These are phyloP conservation scores for Coniophora puteana DNA, from an alignment of 1,284 basidiomycete species.

Conservation along the genomic window DNA sequence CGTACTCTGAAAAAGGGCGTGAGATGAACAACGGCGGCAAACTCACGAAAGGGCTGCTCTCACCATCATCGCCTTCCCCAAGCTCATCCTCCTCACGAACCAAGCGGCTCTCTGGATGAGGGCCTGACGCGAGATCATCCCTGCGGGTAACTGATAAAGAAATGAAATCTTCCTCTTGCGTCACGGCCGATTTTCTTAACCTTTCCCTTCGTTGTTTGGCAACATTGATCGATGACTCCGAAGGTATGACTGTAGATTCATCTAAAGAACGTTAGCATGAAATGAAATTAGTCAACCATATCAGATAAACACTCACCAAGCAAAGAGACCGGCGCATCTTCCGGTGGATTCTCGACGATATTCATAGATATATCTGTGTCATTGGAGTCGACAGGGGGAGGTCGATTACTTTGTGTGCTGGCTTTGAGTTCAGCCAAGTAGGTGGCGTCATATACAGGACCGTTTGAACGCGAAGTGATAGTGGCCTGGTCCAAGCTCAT, in stretches of 20 bases:
- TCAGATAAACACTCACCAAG: conserved; percentile 29
- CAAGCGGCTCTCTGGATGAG: conserved; percentile 87
- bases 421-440: conserved; percentile 85
- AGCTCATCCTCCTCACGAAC: conserved; percentile 90
- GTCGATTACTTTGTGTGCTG: conserved; percentile 61
- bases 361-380: conserved; percentile 56
- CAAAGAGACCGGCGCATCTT: conserved; percentile 32
- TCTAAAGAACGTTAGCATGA: conserved; percentile 12
- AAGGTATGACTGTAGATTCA: conserved; percentile 57
- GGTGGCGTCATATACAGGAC: conserved; percentile 70
- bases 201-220: conserved; percentile 80
- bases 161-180: conserved; percentile 74
- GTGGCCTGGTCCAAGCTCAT: conserved; percentile 49
- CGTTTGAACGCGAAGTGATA: conserved; percentile 41
- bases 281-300: not conserved
- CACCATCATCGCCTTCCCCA: conserved; percentile 91
- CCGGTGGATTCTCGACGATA: conserved; percentile 36
- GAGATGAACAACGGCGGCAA: conserved; percentile 2
- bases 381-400: conserved; percentile 32
- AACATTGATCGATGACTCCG: conserved; percentile 70
- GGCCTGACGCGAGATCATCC: conserved; percentile 55
- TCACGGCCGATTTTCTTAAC: conserved; percentile 40
- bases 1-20: conserved; percentile 56
- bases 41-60: no score
- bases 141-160: conserved; percentile 69